These are phyloP conservation scores for Echeveria elegans DNA, from an alignment of 164 flowering plant species.

Conservation along the genomic window DNA sequence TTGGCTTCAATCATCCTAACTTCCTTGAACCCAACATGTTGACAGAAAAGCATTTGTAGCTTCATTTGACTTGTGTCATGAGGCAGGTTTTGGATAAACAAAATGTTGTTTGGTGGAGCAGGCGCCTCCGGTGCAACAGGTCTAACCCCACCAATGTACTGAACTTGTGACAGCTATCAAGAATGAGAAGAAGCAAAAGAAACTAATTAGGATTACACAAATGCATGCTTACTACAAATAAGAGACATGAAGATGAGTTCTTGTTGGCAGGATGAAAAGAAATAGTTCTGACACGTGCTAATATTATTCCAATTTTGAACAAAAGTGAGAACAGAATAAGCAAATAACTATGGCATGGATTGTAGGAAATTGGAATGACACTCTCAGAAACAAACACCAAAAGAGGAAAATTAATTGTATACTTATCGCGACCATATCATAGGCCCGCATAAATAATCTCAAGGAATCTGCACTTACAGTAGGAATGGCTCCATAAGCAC, in stretches of 20 bases:
- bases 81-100: conserved; percentile 89
- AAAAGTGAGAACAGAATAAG: background rate
- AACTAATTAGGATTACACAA: background rate
- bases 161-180: conserved; percentile 62
- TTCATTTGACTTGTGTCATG: conserved; percentile 76
- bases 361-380: background rate
- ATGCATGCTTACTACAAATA: background rate
- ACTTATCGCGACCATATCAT: background rate
- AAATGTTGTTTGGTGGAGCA: conserved; percentile 86
- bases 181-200: background rate
- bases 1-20: conserved; percentile 93
- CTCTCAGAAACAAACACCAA: background rate
- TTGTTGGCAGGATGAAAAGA: background rate
- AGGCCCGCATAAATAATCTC: background rate
- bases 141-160: conserved; percentile 62
- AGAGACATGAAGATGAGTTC: background rate
- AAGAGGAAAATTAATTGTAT: background rate
- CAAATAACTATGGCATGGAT: background rate
- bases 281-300: no score
- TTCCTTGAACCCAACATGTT: conserved; percentile 84
- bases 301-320: background rate
- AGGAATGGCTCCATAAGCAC: conserved; percentile 70
- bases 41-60: conserved; percentile 81
- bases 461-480: conserved; percentile 43
- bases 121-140: conserved; percentile 72